These are phyloP conservation scores for Senna siamea DNA, from an alignment of 306 rosid genomes.

Conservation along the genomic window DNA sequence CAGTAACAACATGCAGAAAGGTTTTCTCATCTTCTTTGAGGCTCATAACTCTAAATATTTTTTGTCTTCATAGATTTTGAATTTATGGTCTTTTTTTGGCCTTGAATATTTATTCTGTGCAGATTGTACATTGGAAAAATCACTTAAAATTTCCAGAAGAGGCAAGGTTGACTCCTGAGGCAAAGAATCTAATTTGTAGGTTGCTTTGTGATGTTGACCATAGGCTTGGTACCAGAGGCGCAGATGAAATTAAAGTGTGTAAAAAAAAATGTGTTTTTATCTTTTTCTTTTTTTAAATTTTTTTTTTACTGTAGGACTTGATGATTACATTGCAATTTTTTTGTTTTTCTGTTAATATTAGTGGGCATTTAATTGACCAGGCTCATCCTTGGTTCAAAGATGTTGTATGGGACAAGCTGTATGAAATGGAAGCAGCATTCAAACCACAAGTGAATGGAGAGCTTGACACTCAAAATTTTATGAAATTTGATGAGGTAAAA, in stretches of 20 bases:
- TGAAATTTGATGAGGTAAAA: constrained; percentile 84
- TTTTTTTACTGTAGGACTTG: constrained; percentile 5
- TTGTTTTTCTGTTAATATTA: constrained; percentile 17
- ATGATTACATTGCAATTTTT: constrained; percentile 6
- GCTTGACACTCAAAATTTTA: constrained; percentile 96
- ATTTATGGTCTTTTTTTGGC: neutral
- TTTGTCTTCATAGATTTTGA: constrained; percentile 17
- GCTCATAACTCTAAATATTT: neutral
- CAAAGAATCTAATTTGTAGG: constrained; percentile 75
- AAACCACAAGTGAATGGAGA: constrained; percentile 87
- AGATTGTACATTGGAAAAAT: constrained; percentile 93
- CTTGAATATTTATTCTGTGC: constrained; percentile 35
- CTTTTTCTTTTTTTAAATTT: too few species aligned
- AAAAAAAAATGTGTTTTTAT: constrained; percentile 21
- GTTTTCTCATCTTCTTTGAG: constrained; percentile 42
- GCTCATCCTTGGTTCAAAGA: constrained; percentile 94
- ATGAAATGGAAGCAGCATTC: constrained; percentile 88
- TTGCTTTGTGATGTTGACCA: constrained; percentile 85
- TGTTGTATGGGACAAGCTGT: constrained; percentile 73
- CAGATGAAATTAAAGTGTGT: constrained; percentile 73
- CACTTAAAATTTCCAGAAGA: constrained; percentile 92
- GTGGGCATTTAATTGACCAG: constrained; percentile 44
- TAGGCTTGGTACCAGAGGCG: constrained; percentile 75
- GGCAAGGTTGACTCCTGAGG: constrained; percentile 81
- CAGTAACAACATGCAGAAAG: constrained; percentile 95